Evolutionary conservation across 176 grass and related monocot genomes (phyloP), one percentile per base, ranked within the genome.

Genomic region (Bolboschoenus planiculmis): DNA sequence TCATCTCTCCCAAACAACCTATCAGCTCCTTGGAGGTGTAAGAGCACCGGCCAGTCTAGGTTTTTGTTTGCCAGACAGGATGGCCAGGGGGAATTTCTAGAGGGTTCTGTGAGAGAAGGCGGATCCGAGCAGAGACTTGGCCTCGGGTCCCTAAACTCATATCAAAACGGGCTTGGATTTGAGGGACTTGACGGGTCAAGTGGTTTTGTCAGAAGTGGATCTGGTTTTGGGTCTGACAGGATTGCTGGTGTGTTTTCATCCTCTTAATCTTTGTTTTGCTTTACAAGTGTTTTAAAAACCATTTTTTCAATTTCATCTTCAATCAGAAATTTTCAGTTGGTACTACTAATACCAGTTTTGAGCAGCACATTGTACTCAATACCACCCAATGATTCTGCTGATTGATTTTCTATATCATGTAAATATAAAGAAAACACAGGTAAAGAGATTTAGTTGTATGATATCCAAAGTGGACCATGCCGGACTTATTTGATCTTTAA

Each of bases 11-110:
- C 87, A 23, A 91, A 95, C 76, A 87, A 77, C 4, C 23, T 80
- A 18, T 58, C 89, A 73, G 88, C 82, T 44, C 79, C 88, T 42
- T 91, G 87, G 87, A 92, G 88, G 86, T 87, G 84, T 78, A 85
- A 85, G 77, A 87, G 36, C 37, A 88, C 78, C 57, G 87, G 85
- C 67, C 91, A 97, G 77, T 94, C 92, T 47, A 94, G 92, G 85
- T 97, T 97, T 91, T 90, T 93, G 71, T 97, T 97, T 90, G 95
- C 95, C 59, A 93, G 95, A 85, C 90, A 97, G 68, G 95, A 97
- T 83, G 88, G 87, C 74, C 89, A 90, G 84, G 86, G 70, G 47
- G 83, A 77, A 47, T 23, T 89, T 47, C 23, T 51, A 81, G 92
- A 91, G 78, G 78, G 85, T 70, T 78, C 90, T 85, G 18, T 84